These are phyloP conservation scores for Fomitopsis serialis DNA, from an alignment of 768 basidiomycete species.

Conservation along the genomic window DNA sequence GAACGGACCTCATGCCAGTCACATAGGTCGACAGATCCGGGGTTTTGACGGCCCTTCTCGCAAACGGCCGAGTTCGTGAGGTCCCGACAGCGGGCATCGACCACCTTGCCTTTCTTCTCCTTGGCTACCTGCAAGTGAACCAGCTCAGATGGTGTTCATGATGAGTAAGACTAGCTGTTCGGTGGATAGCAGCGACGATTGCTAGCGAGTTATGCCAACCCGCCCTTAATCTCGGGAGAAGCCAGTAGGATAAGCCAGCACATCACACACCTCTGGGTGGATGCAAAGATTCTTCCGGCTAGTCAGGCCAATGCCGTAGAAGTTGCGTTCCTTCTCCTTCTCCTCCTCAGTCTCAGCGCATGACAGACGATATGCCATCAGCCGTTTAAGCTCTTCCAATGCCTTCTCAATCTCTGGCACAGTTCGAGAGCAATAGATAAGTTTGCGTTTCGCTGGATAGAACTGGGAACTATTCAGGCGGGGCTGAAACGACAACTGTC, in stretches of 20 bases:
- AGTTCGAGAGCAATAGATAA: conserved; percentile 98
- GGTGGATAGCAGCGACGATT: not conserved
- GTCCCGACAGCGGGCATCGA: conserved; percentile 96
- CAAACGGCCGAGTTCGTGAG: conserved; percentile 81
- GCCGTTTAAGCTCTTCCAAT: conserved; percentile 85
- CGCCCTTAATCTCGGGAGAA: not conserved
- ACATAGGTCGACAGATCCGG: conserved; percentile 88
- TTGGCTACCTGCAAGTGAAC: conserved; percentile 66
- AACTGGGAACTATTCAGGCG: conserved; percentile 48
- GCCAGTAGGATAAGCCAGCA: not conserved
- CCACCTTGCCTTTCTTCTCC: conserved; percentile 97
- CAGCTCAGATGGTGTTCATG: conserved; percentile 1
- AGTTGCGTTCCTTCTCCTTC: conserved; percentile 71
- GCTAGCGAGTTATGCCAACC: not conserved
- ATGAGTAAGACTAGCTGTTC: not conserved
- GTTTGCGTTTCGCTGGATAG: conserved; percentile 86
- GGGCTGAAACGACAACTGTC: not conserved
- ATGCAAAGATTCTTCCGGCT: conserved; percentile 96
- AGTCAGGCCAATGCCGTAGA: conserved; percentile 88
- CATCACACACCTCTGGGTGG: conserved; percentile 72
- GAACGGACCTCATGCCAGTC: conserved; percentile 85
- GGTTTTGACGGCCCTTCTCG: conserved; percentile 79
- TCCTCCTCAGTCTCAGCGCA: conserved; percentile 71
- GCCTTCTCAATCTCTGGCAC: conserved; percentile 99
- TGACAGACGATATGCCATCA: conserved; percentile 83